Evolutionary conservation across 2,329 filamentous ascomycete genomes (phyloP), one percentile per base, ranked within the genome.

Genomic region (Pseudogymnoascus sp.): DNA sequence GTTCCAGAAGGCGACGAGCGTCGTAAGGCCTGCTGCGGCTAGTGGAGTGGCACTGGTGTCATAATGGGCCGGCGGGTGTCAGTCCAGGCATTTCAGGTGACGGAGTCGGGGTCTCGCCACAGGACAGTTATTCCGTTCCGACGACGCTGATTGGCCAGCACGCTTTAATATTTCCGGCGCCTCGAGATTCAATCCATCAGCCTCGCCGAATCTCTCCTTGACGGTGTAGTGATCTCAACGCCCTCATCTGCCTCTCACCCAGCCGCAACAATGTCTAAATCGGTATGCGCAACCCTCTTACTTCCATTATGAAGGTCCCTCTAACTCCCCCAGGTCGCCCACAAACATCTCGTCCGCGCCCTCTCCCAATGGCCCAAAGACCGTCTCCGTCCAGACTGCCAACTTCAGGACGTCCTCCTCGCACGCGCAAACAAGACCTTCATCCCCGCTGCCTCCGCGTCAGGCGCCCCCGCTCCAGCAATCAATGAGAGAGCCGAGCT

Each of bases 321-420:
- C 36, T 59, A 39, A 59, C 15, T 5, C 18, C 21, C 55, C 12
- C 65, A 82, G 80, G 71, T 74, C 68, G 75, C 74, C 37, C 75
- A 76, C 64, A 75, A 74, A 67, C 78, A 79, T 66, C 77, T 82
- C 73, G 74, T 79, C 48, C 77, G 78, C 61, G 78, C 78, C 29
- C 75, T 85, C 61, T 75, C 79, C 62, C 78, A 79, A 65, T 89
- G 86, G 86, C 86, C 86, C 52, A 81, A 82, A 68, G 85, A 88
- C 69, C 76, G 77, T 63, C 78, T 88, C 48, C 83, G 86, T 0
- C 85, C 85, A 6, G 80, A 85, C 63, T 78, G 81, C 70, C 84
- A 87, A 71, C 79, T 88, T 66, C 82, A 82, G 68, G 79, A 83
- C 66, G 77, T 82, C 35, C 74, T 88, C 58, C 71, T 72, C 21